These are phyloP conservation scores for Epithele typhae DNA, from an alignment of 768 basidiomycete species.

Conservation along the genomic window DNA sequence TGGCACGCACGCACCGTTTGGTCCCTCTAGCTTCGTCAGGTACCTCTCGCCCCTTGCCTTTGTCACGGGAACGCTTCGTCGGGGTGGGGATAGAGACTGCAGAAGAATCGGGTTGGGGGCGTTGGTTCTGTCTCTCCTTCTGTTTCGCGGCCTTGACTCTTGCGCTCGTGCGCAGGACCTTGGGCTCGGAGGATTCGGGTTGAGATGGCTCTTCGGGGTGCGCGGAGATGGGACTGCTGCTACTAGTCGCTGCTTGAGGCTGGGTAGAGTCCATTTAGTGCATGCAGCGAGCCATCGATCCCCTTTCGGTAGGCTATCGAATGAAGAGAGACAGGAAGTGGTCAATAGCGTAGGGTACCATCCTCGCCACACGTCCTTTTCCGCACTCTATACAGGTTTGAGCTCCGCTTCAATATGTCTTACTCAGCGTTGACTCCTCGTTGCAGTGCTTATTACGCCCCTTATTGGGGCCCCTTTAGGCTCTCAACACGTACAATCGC, in stretches of 20 bases:
- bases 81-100: conserved; percentile 38
- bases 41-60: conserved; percentile 63
- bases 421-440: conserved; percentile 9
- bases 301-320: conserved; percentile 24
- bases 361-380: conserved; percentile 13
- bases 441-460: neutral
- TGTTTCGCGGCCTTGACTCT: conserved; percentile 72
- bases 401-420: conserved; percentile 5
- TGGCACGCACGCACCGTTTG: conserved; percentile 59
- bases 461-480: no score
- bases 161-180: conserved; percentile 61
- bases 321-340: conserved; percentile 13
- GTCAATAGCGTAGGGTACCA: conserved; percentile 5
- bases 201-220: conserved; percentile 34
- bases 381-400: conserved; percentile 7
- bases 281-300: conserved; percentile 83
- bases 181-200: conserved; percentile 44
- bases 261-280: conserved; percentile 93
- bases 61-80: conserved; percentile 57
- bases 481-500: no score
- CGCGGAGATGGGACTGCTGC: conserved; percentile 52
- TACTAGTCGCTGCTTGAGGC: conserved; percentile 65
- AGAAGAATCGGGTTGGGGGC: conserved; percentile 32
- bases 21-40: conserved; percentile 49
- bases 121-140: conserved; percentile 60